Conservation (phyloP, 2,329 filamentous ascomycete species). For the Aspergillus puulaauensis region DNA sequence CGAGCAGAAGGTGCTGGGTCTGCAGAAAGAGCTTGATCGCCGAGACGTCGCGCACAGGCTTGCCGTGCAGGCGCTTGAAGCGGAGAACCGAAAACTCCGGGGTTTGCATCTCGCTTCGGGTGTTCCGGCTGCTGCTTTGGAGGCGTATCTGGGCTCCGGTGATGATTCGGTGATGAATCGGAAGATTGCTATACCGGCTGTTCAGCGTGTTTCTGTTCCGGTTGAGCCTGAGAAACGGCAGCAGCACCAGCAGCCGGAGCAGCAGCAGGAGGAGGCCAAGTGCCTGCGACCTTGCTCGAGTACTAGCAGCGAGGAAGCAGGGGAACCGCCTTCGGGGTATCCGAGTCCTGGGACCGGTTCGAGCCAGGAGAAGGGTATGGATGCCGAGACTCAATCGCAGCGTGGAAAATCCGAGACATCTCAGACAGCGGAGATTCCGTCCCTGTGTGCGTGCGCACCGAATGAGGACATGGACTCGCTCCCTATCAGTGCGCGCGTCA, state of each 20-base stretch:
- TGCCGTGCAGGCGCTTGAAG: conserved; percentile 32
- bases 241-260: not conserved
- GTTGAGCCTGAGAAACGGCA: not conserved
- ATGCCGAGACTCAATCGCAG: not conserved
- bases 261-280: not conserved
- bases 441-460: conserved; percentile 26
- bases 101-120: conserved; percentile 27
- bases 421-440: conserved; percentile 5
- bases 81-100: conserved; percentile 33
- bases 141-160: conserved; percentile 26
- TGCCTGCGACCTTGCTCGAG: not conserved
- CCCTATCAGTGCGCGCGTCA: conserved; percentile 24
- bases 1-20: conserved; percentile 30
- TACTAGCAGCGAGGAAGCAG: not conserved
- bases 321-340: not conserved
- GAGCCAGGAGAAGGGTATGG: not conserved
- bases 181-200: conserved; percentile 38
- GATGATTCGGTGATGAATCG: conserved; percentile 19
- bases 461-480: conserved; percentile 16
- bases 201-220: conserved; percentile 14
- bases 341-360: not conserved
- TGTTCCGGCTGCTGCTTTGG: conserved; percentile 21
- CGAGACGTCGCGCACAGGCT: conserved; percentile 36
- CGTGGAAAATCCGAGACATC: not conserved
- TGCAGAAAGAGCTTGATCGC: conserved; percentile 28